A percentile compares a stretch with the other conserved stretches of the same genome.
phyloP scores from a whole-genome alignment of 2,329 filamentous ascomycete species.

The Verruconis gallopava region DNA sequence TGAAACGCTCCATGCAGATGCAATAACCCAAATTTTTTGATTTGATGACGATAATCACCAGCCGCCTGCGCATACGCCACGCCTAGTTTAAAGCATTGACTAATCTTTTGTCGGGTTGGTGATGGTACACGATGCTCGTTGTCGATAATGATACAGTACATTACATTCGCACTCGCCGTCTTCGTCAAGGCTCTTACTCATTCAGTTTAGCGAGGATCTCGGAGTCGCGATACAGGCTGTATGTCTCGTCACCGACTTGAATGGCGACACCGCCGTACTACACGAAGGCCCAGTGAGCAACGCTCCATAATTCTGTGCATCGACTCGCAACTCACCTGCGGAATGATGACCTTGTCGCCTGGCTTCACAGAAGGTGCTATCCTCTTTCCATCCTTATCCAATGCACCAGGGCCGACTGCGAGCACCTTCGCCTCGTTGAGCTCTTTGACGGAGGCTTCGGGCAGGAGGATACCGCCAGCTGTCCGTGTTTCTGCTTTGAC shows the following conservation, averaged over 20 bases:
- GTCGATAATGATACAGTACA: no score
- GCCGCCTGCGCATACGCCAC: no score
- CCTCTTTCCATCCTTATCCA: constrained; percentile 83
- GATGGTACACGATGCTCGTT: no score
- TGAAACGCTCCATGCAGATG: not conserved
- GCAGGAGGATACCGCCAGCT: constrained; percentile 91
- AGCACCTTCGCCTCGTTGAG: constrained; percentile 95
- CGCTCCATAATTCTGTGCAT: not conserved
- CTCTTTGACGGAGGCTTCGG: constrained; percentile 93
- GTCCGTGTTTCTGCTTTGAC: constrained; percentile 96
- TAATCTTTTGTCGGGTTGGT: no score
- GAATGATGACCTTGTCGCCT: constrained; percentile 91
- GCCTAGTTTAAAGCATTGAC: no score
- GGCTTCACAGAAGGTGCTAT: constrained; percentile 68
- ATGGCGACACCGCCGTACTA: constrained; percentile 88
- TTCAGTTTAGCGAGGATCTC: constrained; percentile 99
- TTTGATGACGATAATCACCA: no score
- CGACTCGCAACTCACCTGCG: constrained; percentile 51
- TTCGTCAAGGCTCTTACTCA: no score
- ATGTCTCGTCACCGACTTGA: constrained; percentile 97
- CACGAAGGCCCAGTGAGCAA: constrained; percentile 9
- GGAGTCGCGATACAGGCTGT: constrained; percentile 88
- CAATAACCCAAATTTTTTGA: no score
- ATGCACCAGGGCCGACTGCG: constrained; percentile 77
- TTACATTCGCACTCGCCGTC: no score